Evolutionary conservation across 148 eudicot species (phyloP), one percentile per base, ranked within the genome.

Genomic region (Chenopodium formosanum): DNA sequence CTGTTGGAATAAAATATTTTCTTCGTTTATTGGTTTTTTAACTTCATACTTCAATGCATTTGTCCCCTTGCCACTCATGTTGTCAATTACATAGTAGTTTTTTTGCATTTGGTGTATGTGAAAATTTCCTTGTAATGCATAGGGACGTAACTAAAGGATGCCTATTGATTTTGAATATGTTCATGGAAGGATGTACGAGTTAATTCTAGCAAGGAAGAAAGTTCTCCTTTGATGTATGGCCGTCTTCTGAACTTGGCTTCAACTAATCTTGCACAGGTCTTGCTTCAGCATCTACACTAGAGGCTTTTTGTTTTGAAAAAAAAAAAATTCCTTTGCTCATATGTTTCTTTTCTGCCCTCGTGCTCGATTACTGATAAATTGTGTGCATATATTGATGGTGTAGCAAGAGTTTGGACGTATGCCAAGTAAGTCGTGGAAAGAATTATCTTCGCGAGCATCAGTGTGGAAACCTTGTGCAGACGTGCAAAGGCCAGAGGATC

Each of bases 391-490:
- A 50, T 25, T 73, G 79, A 9, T 79, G 64, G 20, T 82, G 70
- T 92, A 95, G 98, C 87, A 70, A 78, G 87, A 87, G 47, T 75
- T 86, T 65, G 84, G 76, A 78, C 84, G 77, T 82, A 82, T 82
- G 46, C 67, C 78, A 44, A 81, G 82, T n/a, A 86, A 83, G 13
- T 83, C 84, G 32, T 90, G 90, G 97, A 64, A 90, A 80, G 95
- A 92, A 80, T 79, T 86, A 20, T 77, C 80, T 85, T 86, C 74
- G 56, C 85, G 62, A 75, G 85, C 93, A 81, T 74, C 91, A 31
- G 22, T 31, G 12, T 95, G 97, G 98, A 88, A 86, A 84, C 97
- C 96, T 46, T 95, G 98, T 87, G 93, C 92, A 37, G 84, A 91
- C 71, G 84, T 25, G 81, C 80, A 83, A 83, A 88, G 48, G 70